Evolutionary conservation across 2,329 filamentous ascomycete species (phyloP).

Genomic region (Stemphylium vesicarium): DNA sequence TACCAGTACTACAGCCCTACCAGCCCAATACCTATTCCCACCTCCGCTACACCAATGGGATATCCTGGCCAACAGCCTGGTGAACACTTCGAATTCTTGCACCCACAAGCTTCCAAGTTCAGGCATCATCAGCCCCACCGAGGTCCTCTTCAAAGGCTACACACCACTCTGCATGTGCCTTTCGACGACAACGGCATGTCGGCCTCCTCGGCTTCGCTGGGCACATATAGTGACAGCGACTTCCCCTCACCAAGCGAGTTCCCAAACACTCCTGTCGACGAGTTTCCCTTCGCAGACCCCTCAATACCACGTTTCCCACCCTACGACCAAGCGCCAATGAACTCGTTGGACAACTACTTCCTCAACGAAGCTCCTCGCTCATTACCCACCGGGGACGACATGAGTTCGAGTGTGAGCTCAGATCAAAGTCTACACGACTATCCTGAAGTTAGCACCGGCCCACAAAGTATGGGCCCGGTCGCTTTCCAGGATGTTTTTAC

Average conservation of each 20-base stretch:
- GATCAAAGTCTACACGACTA: constrained; percentile 55
- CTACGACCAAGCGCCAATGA: constrained; percentile 44
- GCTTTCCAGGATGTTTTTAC: constrained; percentile 48
- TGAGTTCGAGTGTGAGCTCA: constrained; percentile 56
- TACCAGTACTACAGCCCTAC: constrained; percentile 47
- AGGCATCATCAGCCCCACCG: constrained; percentile 47
- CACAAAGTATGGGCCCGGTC: constrained; percentile 44
- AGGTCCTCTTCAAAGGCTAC: constrained; percentile 51
- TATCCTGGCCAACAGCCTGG: constrained; percentile 50
- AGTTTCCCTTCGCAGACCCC: constrained; percentile 50
- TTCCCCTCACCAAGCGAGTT: constrained; percentile 56
- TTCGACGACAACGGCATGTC: constrained; percentile 53
- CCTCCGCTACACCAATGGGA: constrained; percentile 42
- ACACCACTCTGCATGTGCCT: constrained; percentile 49
- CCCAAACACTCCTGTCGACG: constrained; percentile 55
- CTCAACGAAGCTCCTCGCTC: constrained; percentile 46
- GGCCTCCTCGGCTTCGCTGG: constrained; percentile 54
- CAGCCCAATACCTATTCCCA: constrained; percentile 50
- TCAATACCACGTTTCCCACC: constrained; percentile 47
- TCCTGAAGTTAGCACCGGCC: constrained; percentile 46
- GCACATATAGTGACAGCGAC: constrained; percentile 57
- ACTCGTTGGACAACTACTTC: constrained; percentile 48
- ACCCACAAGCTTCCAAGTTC: constrained; percentile 45
- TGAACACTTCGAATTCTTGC: constrained; percentile 48
- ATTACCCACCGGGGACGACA: constrained; percentile 47